Percentiles rank a stretch among this genome's conserved stretches.
Conservation (phyloP, 305 asterid genomes). For the Fraxinus xanthoxyloides region DNA sequence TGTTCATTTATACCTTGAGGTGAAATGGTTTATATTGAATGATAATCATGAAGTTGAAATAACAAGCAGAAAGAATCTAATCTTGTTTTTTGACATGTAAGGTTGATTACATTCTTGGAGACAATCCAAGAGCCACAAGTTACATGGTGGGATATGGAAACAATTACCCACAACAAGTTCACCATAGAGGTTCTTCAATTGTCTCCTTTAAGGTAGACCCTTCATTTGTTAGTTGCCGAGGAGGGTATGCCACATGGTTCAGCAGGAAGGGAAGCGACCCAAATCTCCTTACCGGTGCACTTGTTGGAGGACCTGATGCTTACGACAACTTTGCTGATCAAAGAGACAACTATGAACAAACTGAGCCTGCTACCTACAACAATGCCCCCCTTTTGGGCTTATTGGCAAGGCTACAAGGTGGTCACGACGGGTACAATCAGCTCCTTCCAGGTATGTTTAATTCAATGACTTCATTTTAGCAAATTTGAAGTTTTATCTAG, state of each 20-base stretch:
- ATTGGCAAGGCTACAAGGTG: conserved; percentile 76
- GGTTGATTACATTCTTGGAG: conserved; percentile 98
- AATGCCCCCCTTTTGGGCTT: conserved; percentile 87
- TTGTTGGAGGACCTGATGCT: conserved; percentile 98
- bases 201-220: conserved; percentile 77
- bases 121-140: conserved; percentile 97
- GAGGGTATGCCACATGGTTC: conserved; percentile 95
- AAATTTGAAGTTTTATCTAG: neutral
- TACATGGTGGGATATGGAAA: conserved; percentile 99
- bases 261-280: conserved; percentile 79
- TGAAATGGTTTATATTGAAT: neutral
- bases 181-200: conserved; percentile 92
- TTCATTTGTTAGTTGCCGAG: conserved; percentile 77
- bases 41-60: neutral
- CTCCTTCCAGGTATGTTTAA: conserved; percentile 71
- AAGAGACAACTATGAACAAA: conserved; percentile 91
- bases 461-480: neutral
- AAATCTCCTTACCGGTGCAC: conserved; percentile 82
- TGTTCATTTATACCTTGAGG: neutral
- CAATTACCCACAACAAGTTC: conserved; percentile 85
- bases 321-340: conserved; percentile 93
- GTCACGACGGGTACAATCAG: conserved; percentile 71
- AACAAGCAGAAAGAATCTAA: neutral
- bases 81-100: conserved; percentile 12
- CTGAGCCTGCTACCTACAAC: conserved; percentile 98